Conservation (phyloP, 192 early-diverging fungal genomes). For the Coemansia sp. region DNA sequence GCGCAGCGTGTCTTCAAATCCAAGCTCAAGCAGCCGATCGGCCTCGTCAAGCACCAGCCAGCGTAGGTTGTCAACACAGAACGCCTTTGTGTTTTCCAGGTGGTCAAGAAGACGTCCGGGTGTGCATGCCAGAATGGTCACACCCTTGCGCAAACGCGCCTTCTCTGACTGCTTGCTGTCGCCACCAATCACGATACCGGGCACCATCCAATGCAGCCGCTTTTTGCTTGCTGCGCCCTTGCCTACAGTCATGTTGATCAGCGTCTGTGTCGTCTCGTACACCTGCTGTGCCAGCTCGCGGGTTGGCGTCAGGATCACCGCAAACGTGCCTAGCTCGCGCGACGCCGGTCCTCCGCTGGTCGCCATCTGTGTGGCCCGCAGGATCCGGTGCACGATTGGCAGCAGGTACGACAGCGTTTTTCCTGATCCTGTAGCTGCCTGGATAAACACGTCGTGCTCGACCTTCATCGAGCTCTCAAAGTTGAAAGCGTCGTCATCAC, state of each 20-base stretch:
- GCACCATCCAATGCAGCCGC: conserved; percentile 74
- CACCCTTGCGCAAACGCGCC: conserved; percentile 78
- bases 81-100: conserved; percentile 78
- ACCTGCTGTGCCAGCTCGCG: conserved; percentile 98
- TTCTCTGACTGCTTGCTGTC: conserved; percentile 82
- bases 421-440: conserved; percentile 96
- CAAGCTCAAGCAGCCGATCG: conserved; percentile 92
- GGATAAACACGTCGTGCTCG: conserved; percentile 81
- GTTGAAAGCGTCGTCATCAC: conserved; percentile 30
- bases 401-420: conserved; percentile 94
- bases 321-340: conserved; percentile 81
- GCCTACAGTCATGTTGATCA: conserved; percentile 60
- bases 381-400: conserved; percentile 87
- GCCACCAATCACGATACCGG: conserved; percentile 79
- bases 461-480: conserved; percentile 44
- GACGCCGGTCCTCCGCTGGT: conserved; percentile 46
- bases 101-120: conserved; percentile 94
- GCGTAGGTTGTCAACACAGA: conserved; percentile 76
- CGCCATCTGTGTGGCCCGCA: conserved; percentile 58
- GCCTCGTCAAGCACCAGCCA: conserved; percentile 99
- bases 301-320: conserved; percentile 93
- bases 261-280: conserved; percentile 65
- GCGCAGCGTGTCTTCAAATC: conserved; percentile 79
- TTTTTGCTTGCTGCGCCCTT: conserved; percentile 29
- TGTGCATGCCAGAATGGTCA: conserved; percentile 87